Base-by-base conservation (phyloP, 2,329 filamentous ascomycete genomes). In the Pseudogymnoascus verrucosus region DNA sequence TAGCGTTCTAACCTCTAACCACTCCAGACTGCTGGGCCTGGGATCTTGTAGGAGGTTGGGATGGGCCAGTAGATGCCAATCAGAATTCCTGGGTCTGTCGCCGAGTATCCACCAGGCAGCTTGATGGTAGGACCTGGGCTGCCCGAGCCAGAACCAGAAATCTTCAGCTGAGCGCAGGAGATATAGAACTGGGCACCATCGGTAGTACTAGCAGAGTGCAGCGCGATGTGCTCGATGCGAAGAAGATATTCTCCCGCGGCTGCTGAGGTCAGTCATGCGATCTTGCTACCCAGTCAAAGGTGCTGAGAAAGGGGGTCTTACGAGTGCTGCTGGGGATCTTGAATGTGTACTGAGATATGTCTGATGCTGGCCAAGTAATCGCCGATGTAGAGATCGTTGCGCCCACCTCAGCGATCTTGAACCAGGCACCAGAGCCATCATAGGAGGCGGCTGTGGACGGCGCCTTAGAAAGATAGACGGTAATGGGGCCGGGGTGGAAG, bases 381-480 rank as follows among this genome's bases (percentile, higher is more conserved):
- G 47, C 47, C n/a, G 47, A 34, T 1, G 26, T 34, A 16, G 26
- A 11, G 14, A 57, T 57, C 1, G n/a, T 34, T 57, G 47, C 47
- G 4, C 47, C 59, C 21, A 61, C 21, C 34, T 61, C 47, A 2
- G 54, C 77, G 69, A 77, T 72, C 68, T 76, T 76, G 65, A 77
- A 77, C 75, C 75, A 78, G n/a, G 75, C 73, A 23, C 76, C 78
- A 12, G 75, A 76, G 63, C 80, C 79, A 65, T 81, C 77, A 69
- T 81, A 80, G 39, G 71, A 70, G 65, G 71, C 73, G 39, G 79
- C 78, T 57, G 74, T 72, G 63, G 73, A 73, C 28, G 78, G 76
- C 5, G 79, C 79, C 66, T 76, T 75, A 47, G 76, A 77, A 72
- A 79, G 72, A 70, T 79, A 79, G 66, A 78, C 70, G 65, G 75